These are phyloP conservation scores for Chalaropsis ovoidea DNA, from an alignment of 2,329 filamentous ascomycete genomes.

Conservation along the genomic window DNA sequence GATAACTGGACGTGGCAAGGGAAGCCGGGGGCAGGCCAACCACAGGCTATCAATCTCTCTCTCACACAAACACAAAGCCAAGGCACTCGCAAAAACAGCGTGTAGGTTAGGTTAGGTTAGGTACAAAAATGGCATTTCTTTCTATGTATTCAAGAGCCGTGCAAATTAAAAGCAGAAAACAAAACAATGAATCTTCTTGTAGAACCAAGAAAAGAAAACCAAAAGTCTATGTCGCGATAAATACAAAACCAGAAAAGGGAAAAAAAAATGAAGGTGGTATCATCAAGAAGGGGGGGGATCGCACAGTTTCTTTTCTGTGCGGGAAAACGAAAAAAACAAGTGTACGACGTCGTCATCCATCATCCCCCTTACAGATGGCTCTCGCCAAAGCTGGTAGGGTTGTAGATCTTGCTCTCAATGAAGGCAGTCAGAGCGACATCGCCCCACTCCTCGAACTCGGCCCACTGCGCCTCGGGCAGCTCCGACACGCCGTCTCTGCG, in stretches of 20 bases:
- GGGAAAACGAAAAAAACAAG: slow-evolving; percentile 1
- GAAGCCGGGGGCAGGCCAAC: too few relatives aligned
- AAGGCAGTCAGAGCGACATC: slow-evolving; percentile 50
- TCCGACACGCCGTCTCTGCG: slow-evolving; percentile 67
- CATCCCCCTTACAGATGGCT: slow-evolving; percentile 30
- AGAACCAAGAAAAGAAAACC: slow-evolving; percentile 14
- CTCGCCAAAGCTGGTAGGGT: slow-evolving; percentile 42
- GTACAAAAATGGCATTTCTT: background rate
- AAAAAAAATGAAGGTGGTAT: slow-evolving; percentile 16
- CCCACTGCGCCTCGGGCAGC: slow-evolving; percentile 57
- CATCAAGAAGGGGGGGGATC: slow-evolving; percentile 17
- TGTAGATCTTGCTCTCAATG: slow-evolving; percentile 52
- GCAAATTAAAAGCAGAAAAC: background rate
- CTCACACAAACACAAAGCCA: too few relatives aligned
- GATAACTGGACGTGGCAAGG: too few relatives aligned
- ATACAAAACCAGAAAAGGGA: slow-evolving; percentile 15
- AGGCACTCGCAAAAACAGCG: too few relatives aligned
- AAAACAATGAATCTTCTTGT: slow-evolving; percentile 11
- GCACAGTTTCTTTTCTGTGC: background rate
- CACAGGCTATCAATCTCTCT: too few relatives aligned
- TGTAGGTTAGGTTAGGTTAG: too few relatives aligned
- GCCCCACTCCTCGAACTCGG: slow-evolving; percentile 63
- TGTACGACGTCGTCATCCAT: background rate
- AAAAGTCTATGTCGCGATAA: slow-evolving; percentile 13
- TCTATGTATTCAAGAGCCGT: background rate